Evolutionary conservation across 2,329 filamentous ascomycete species (phyloP), one percentile per base, ranked within the genome.

Genomic region (Pyricularia sp.): DNA sequence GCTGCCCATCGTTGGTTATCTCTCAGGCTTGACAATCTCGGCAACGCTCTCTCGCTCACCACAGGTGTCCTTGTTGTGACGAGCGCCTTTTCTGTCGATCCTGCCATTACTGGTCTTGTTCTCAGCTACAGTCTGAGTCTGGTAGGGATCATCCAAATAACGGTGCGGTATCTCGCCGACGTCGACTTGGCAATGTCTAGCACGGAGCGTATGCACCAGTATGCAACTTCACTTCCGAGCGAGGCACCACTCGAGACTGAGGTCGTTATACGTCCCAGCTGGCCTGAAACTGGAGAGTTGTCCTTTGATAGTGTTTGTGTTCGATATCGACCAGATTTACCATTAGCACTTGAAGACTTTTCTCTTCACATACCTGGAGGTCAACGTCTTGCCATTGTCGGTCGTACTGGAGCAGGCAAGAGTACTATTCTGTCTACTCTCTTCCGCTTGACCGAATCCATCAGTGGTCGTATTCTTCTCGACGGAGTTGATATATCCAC

Each of bases 371-470:
- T 53, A 55, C 49, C n/a, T n/a, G 49, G n/a, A 8, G 49, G 49
- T 35, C 91, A 99, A 76, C 97, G 97, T 79, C 90, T 99, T 22
- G 94, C 94, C 66, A 96, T 99, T 65, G 94, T 97, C 33, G 94
- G 94, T 64, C 86, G 94, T 67, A 99, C 94, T 0, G 94, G 94
- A 67, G 94, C 94, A 4, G 94, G 94, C 66, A 99, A 99, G 82
- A 97, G 92, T 73, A 97, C 94, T 4, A 81, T 99, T 64, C 93
- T 94, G 0, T 81, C 97, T 67, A 93, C 94, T 4, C 82, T 99
- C 30, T 97, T 99, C 85, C 88, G 94, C 65, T 92, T 92, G 1
- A 81, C 99, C 2, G 94, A 99, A 76, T 92, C 94, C 0, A 92
- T 96, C 71, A 83, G 85, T 69, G 94, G 94, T 70, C 90, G 89